Evolutionary conservation across 768 basidiomycete genomes (phyloP), one percentile per base, ranked within the genome.

Genomic region (Hebeloma cylindrosporum): DNA sequence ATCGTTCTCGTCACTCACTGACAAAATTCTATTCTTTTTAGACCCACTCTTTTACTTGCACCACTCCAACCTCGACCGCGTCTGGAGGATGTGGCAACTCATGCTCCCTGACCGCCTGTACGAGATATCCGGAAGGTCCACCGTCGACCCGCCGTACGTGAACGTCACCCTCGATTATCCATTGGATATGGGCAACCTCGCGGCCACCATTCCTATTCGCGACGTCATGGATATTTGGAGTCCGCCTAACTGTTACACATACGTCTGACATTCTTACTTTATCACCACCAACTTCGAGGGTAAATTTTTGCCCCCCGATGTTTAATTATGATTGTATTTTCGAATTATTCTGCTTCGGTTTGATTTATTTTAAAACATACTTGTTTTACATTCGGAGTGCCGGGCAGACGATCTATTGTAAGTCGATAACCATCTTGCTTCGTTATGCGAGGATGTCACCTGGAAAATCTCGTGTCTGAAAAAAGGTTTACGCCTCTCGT

Each of bases 41-140:
- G 68, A 71, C 38, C 69, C 70, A 3, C 28, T 73, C 7, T 71
- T 71, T 55, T 70, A 66, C 52, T 52, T 70, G 14, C 69, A 71
- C 45, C 68, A 71, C 41, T 61, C 65, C 9, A 69, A 68, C 40
- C 40, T 73, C 9, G 69, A 71, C 39, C 60, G 69, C n/a, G 56
- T 73, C 2, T 71, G 70, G 70, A 69, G 67, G 68, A 32, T 52
- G 6, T 73, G 71, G 71, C 67, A 68, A 32, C 47, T 49, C 20
- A 43, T 55, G 31, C 50, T 64, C 21, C 44, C 46, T 0, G 47
- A 36, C 9, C 63, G 67, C n/a, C 37, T 71, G 4, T 58, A 58
- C 17, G 63, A 66, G 7, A 63, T 71, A 2, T 66, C 69, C 4
- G 70, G 70, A 7, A 56, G 61, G 7, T 50, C 64, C 7, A 60